Evolutionary conservation across 495 filamentous ascomycete genomes (phyloP).

Genomic region (Talaromyces borbonicus): DNA sequence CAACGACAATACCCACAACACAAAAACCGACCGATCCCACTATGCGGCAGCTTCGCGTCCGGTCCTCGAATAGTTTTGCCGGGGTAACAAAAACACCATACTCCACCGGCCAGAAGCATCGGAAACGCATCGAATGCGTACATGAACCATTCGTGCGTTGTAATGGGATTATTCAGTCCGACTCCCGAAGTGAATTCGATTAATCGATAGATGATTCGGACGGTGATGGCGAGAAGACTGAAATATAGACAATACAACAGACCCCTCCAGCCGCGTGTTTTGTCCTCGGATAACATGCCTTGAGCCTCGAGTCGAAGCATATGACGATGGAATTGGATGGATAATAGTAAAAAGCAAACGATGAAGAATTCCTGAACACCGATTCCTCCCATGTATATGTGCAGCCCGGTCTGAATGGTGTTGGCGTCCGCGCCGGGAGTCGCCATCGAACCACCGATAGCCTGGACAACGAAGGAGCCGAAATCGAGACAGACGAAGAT

Average conservation of each 20-base stretch:
- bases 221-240: constrained; percentile 36
- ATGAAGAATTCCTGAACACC: constrained; percentile 48
- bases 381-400: constrained; percentile 49
- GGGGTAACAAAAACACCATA: constrained; percentile 41
- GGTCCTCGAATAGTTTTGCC: constrained; percentile 40
- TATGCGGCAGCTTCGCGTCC: constrained; percentile 12
- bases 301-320: constrained; percentile 28
- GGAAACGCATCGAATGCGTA: constrained; percentile 46
- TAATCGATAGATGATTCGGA: constrained; percentile 47
- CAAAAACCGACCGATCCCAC: neutral
- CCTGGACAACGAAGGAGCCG: constrained; percentile 53
- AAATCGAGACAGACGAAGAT: constrained; percentile 58
- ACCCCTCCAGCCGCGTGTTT: constrained; percentile 25
- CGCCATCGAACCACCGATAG: constrained; percentile 38
- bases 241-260: constrained; percentile 43
- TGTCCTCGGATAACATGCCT: constrained; percentile 1
- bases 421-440: constrained; percentile 11
- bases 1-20: constrained; percentile 1
- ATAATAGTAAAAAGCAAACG: constrained; percentile 34
- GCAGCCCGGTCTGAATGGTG: constrained; percentile 25
- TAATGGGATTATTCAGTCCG: constrained; percentile 32
- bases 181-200: constrained; percentile 40
- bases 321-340: constrained; percentile 37
- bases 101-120: constrained; percentile 39
- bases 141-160: constrained; percentile 39